Base-by-base conservation (phyloP, 208 protist species). In the Novymonas esmeraldas region DNA sequence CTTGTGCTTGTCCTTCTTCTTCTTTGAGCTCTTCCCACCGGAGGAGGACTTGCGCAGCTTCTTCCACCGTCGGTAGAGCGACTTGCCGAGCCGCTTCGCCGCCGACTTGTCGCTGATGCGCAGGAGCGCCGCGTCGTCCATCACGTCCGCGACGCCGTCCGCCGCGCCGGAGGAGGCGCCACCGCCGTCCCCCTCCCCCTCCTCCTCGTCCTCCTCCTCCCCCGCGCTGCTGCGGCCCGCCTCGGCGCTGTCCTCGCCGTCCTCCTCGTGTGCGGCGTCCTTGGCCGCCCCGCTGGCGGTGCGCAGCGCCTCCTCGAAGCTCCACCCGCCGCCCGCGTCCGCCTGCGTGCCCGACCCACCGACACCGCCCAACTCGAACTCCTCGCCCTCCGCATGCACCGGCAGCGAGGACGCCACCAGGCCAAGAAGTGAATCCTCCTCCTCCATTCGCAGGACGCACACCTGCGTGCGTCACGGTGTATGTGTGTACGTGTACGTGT, bases 1-100 rank as follows among this genome's bases (percentile, higher is more conserved):
- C 24, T 71, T 78, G 34, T 63, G 58, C 46, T 63, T 75, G 13
- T 63, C 36, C n/a, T 64, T 54, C 41, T 63, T 72, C n/a, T 9
- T 50, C 58, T 70, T 75, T n/a, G n/a, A n/a, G n/a, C n/a, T n/a
- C n/a, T n/a, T n/a, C n/a, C n/a, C n/a, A n/a, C n/a, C n/a, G n/a
- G n/a, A n/a, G 9, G 59, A 44, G 29, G 59, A 1, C 49, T 76
- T 76, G 28, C 64, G 73, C 49, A 90, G 63, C 64, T 85, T 85
- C 59, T 94, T 94, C 87, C 87, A 94, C 22, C 82, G 84, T 64
- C 88, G 90, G 65, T 94, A 93, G 33, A 81, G 42, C 29, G 41
- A 61, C 34, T 75, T 74, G 7, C 82, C 79, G 39, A 93, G 65
- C 39, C 60, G 64, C 73, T 89, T 90, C 24, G 62, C 87, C 51